phyloP scores from a whole-genome alignment of 2,329 filamentous ascomycete species.

The Neofusicoccum laricinum region DNA sequence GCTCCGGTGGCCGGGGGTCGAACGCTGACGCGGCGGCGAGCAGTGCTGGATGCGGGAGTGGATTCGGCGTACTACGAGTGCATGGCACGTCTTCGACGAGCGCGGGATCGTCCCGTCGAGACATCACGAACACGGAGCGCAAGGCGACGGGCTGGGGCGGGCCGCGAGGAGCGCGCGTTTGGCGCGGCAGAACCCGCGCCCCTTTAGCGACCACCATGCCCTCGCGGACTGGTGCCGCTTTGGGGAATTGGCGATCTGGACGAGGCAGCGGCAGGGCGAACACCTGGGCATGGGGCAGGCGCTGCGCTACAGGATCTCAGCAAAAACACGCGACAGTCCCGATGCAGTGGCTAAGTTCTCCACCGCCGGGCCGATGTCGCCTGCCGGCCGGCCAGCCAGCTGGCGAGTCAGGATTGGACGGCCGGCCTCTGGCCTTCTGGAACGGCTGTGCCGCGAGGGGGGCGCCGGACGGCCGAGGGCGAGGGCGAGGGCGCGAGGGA shows the following conservation, averaged over 20 bases:
- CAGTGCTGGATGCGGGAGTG: background rate
- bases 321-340: background rate
- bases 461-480: background rate
- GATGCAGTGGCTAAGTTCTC: background rate
- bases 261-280: too few relatives aligned
- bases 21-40: background rate
- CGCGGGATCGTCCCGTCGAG: conserved; percentile 1
- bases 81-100: background rate
- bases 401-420: background rate
- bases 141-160: background rate
- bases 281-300: too few relatives aligned
- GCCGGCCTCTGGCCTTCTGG: conserved; percentile 1
- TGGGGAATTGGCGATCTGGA: background rate
- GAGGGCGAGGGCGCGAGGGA: too few relatives aligned
- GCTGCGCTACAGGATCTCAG: background rate
- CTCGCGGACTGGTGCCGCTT: background rate
- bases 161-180: background rate
- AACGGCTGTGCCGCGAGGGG: background rate
- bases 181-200: background rate
- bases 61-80: background rate
- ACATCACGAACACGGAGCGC: background rate
- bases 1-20: background rate
- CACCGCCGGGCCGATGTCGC: conserved; percentile 11
- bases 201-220: background rate
- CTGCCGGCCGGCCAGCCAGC: conserved; percentile 1